A percentile compares a stretch with the other conserved stretches of the same genome.
These are phyloP conservation scores for Vitis hybrid DNA, from an alignment of 177 flowering plant species.

Conservation along the genomic window DNA sequence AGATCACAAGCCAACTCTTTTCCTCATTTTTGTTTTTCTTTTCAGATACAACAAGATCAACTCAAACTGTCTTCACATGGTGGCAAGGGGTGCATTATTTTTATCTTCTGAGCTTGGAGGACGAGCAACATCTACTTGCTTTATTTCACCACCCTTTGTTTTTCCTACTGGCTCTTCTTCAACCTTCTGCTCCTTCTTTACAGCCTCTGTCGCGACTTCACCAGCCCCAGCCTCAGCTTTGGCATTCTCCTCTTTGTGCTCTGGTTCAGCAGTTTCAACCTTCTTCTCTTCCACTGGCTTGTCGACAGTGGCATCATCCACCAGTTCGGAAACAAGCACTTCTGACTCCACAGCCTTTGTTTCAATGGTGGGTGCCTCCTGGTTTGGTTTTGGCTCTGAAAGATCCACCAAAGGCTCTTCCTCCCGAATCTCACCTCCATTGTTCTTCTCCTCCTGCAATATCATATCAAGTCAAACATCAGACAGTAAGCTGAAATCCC, in stretches of 20 bases:
- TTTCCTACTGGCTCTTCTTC: slow-evolving; percentile 2
- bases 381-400: slow-evolving; percentile 35
- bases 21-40: no score
- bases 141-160: not conserved
- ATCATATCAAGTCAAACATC: no score
- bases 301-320: slow-evolving; percentile 9
- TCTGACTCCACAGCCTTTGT: slow-evolving; percentile 14
- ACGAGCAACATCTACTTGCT: slow-evolving; percentile 1
- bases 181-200: slow-evolving; percentile 17
- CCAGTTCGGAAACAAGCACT: slow-evolving; percentile 10
- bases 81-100: not conserved
- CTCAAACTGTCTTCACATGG: no score
- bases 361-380: slow-evolving; percentile 11
- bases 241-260: slow-evolving; percentile 12
- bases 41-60: no score
- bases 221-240: slow-evolving; percentile 5
- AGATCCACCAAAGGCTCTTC: slow-evolving; percentile 43
- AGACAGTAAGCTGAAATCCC: no score
- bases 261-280: slow-evolving; percentile 11
- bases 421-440: slow-evolving; percentile 5
- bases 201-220: slow-evolving; percentile 9
- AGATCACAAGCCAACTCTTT: no score
- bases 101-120: slow-evolving; percentile 4
- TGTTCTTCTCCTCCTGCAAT: slow-evolving; percentile 27
- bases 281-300: slow-evolving; percentile 9